Base-by-base conservation (phyloP, 176 grass and related monocot species). In the Coix lacrymajobi region DNA sequence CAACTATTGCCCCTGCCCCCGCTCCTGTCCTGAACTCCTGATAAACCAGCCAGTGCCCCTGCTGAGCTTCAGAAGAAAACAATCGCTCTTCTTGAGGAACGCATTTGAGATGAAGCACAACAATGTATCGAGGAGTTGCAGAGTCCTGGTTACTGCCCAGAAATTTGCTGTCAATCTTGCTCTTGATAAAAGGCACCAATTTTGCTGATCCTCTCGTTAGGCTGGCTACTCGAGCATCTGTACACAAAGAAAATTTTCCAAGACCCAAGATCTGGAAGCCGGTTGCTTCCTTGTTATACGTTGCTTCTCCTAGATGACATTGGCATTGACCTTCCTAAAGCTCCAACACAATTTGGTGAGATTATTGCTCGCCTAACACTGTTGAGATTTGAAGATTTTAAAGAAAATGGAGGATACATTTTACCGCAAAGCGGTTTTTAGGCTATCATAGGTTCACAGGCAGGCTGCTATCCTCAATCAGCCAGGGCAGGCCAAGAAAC, bases 111-210 rank as follows among this genome's bases (percentile, higher is more conserved):
- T 73, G 96, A 99, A 88, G 96, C 96, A 75, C 92, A 93, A 41
- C 91, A 96, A 80, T 99, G 96, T 79, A 83, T 99, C 2, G 96
- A 99, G 91, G 96, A 99, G 85, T 76, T 99, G 37, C 83, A 94
- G 56, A 89, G 77, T 51, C 89, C 89, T 79, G 87, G 62, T 28
- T 92, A 92, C 77, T 77, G 96, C 73, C 86, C 93, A 45, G 91
- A 99, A 81, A 64, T 99, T 85, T 88, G 93, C 96, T 30, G 89
- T 96, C 52, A 94, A 96, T 86, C 64, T 94, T 61, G 96, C 91
- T 63, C 73, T 99, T 6, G 91, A 99, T 36, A 96, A 99, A n/a
- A 63, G 96, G 96, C 15, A 32, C 76, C 7, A 79, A 66, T 77
- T 96, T 73, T 73, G 68, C 94, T 43, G 93, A 96, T 56, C 89